Conservation (phyloP, 129 eudicot genomes). For the Tagetes erecta region DNA sequence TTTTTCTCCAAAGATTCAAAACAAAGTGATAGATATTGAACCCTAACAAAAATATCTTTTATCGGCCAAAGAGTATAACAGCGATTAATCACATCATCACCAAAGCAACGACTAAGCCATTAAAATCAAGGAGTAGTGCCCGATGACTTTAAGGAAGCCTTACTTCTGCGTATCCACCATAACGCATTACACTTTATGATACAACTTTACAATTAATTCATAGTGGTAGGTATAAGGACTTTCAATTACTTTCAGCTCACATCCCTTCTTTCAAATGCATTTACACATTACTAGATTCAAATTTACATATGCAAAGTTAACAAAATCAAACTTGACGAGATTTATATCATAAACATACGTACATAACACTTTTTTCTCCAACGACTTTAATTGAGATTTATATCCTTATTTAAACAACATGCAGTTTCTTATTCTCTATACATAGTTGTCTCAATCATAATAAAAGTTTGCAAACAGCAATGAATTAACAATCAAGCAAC, state of each 20-base stretch:
- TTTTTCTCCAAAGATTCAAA: background rate
- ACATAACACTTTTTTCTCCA: background rate
- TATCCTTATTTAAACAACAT: background rate
- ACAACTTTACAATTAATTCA: background rate
- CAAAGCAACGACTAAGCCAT: background rate
- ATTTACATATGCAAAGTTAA: background rate
- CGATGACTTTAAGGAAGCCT: background rate
- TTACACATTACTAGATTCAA: background rate
- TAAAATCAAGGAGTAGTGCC: conserved; percentile 1
- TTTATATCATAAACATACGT: too few relatives aligned
- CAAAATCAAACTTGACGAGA: background rate
- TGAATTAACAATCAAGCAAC: background rate
- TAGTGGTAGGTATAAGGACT: background rate
- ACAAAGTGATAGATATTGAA: background rate
- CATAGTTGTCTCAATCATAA: background rate
- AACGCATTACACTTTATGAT: background rate
- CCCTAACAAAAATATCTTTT: conserved; percentile 13
- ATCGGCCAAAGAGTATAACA: conserved; percentile 1
- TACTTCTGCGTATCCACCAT: background rate
- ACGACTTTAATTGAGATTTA: background rate
- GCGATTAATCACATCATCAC: background rate
- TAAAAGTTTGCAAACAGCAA: background rate
- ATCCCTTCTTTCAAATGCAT: background rate
- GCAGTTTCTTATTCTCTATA: background rate
- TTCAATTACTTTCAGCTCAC: background rate